phyloP scores from a whole-genome alignment of 495 filamentous ascomycete species.

The Stereocaulon alpinum region DNA sequence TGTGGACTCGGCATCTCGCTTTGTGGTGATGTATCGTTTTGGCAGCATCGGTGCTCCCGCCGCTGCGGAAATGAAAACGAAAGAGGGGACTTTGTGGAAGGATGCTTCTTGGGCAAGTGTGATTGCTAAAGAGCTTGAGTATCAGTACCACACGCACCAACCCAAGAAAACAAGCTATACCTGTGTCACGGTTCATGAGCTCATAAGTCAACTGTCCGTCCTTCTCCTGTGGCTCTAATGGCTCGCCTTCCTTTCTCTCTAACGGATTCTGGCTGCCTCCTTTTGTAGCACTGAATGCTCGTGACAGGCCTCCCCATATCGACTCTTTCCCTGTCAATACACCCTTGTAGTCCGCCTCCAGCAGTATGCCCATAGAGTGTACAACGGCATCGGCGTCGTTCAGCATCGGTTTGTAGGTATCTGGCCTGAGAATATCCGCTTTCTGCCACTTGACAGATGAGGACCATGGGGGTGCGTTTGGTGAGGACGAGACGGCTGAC shows the following conservation, averaged over 20 bases:
- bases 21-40: conserved; percentile 76
- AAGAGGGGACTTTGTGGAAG: conserved; percentile 50
- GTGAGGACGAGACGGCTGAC: conserved; percentile 64
- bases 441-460: conserved; percentile 73
- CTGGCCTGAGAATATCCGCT: conserved; percentile 74
- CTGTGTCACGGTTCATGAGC: conserved; percentile 89
- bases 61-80: conserved; percentile 82
- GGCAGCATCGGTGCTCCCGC: conserved; percentile 77
- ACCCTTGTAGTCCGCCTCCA: conserved; percentile 96
- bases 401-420: conserved; percentile 63
- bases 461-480: conserved; percentile 68
- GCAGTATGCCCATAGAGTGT: conserved; percentile 88
- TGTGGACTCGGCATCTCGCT: conserved; percentile 76
- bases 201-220: conserved; percentile 86
- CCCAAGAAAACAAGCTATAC: conserved; percentile 27
- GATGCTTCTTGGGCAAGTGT: conserved; percentile 74
- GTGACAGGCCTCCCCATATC: conserved; percentile 58
- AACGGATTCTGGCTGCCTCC: conserved; percentile 50
- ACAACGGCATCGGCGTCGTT: conserved; percentile 71
- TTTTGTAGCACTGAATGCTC: conserved; percentile 63
- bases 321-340: conserved; percentile 74
- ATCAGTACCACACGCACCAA: conserved; percentile 1
- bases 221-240: conserved; percentile 50
- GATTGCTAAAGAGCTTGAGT: conserved; percentile 37
- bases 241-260: conserved; percentile 43